Conservation (phyloP, 163 green algal genomes). For the Chlamydomonas reinhardtii region DNA sequence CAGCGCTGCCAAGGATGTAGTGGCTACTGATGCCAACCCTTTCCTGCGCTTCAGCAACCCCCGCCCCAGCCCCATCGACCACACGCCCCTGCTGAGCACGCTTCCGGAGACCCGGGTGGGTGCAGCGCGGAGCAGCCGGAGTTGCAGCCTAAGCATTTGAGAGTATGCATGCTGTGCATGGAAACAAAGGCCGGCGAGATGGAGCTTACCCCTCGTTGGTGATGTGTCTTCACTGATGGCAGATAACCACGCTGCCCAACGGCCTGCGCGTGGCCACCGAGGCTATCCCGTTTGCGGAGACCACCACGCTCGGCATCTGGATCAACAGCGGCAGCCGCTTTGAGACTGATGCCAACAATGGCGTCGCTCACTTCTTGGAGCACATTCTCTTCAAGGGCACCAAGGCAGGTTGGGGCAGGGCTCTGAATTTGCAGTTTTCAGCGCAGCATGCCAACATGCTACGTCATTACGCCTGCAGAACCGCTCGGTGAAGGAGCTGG, state of each 20-base stretch:
- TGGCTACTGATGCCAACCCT: constrained; percentile 50
- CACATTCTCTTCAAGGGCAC: constrained; percentile 99
- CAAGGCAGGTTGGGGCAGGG: constrained; percentile 66
- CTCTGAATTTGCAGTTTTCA: no score
- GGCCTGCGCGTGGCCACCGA: constrained; percentile 96
- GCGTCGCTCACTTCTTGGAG: constrained; percentile 98
- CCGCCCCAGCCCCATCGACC: constrained; percentile 72
- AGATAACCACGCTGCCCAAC: constrained; percentile 95
- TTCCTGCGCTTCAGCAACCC: constrained; percentile 88
- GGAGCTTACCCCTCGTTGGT: background rate
- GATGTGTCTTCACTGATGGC: constrained; percentile 35
- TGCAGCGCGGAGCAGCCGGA: background rate
- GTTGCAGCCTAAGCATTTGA: background rate
- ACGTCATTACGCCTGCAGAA: constrained; percentile 55
- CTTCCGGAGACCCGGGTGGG: constrained; percentile 88
- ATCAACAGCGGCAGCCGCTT: constrained; percentile 98
- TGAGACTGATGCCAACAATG: constrained; percentile 95
- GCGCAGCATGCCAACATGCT: background rate
- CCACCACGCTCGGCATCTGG: constrained; percentile 98
- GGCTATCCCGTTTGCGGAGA: constrained; percentile 88
- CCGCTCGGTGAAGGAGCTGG: constrained; percentile 84
- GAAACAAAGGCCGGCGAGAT: background rate
- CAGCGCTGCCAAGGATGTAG: constrained; percentile 36
- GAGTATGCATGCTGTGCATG: background rate
- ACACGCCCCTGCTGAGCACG: constrained; percentile 74